Conservation (phyloP, 768 basidiomycete genomes). For the Termitomyces bulborhizus region DNA sequence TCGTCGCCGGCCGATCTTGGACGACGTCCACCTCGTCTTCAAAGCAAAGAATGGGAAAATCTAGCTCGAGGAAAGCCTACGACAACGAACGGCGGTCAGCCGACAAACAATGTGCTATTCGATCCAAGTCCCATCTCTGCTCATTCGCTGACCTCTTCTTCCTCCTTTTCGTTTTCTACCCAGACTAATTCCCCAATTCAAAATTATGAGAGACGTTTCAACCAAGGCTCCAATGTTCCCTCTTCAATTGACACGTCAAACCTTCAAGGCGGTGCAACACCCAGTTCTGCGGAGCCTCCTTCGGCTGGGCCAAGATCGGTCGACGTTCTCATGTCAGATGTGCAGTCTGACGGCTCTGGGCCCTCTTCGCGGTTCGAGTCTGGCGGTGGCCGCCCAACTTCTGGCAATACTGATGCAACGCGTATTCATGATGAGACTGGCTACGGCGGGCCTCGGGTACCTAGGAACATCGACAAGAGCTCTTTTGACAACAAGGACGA, state of each 20-base stretch:
- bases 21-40: slow-evolving; percentile 19
- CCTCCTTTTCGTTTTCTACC: slow-evolving; percentile 10
- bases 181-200: slow-evolving; percentile 15
- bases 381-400: slow-evolving; percentile 4
- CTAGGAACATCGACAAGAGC: slow-evolving; percentile 19
- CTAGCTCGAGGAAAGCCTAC: slow-evolving; percentile 14
- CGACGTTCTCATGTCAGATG: slow-evolving; percentile 12
- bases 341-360: slow-evolving; percentile 9
- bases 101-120: slow-evolving; percentile 28
- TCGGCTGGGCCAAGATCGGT: slow-evolving; percentile 11
- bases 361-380: slow-evolving; percentile 11
- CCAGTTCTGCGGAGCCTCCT: slow-evolving; percentile 12
- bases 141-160: slow-evolving; percentile 13
- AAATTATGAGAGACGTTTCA: slow-evolving; percentile 19
- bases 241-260: slow-evolving; percentile 19
- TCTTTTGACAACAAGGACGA: slow-evolving; percentile 24
- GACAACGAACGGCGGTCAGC: slow-evolving; percentile 15
- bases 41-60: slow-evolving; percentile 24
- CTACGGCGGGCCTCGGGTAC: slow-evolving; percentile 15
- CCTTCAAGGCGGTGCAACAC: slow-evolving; percentile 17
- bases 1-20: slow-evolving; percentile 18
- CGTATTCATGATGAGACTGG: slow-evolving; percentile 20
- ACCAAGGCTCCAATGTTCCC: slow-evolving; percentile 14
- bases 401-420: slow-evolving; percentile 9
- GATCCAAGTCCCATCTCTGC: slow-evolving; percentile 10